A percentile compares a stretch with the other conserved stretches of the same genome.
Evolutionary conservation across 228 moss, liverwort and hornwort genomes (phyloP).

Genomic region (Sphagnum magellanicum): DNA sequence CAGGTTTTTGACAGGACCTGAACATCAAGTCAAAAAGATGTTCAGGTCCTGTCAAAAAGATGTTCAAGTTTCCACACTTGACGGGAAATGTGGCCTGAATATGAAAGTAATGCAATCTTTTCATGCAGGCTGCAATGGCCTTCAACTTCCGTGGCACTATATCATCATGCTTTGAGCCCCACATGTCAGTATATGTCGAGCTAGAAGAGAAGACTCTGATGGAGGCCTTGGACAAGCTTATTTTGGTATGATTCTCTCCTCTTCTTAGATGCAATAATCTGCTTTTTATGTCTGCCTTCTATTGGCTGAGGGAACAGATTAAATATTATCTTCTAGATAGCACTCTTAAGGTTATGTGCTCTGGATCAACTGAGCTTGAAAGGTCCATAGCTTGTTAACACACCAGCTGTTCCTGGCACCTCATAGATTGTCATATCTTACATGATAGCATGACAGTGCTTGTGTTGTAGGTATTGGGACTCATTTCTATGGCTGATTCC

Average conservation of each 20-base stretch:
- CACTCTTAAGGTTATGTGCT: too few species aligned
- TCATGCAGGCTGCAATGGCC: constrained; percentile 77
- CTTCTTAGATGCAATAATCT: too few species aligned
- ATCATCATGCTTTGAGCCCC: constrained; percentile 96
- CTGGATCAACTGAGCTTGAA: too few species aligned
- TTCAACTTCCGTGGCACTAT: constrained; percentile 96
- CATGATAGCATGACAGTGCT: not conserved
- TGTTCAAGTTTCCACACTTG: not conserved
- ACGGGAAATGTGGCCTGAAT: not conserved
- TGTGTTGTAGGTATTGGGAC: not conserved
- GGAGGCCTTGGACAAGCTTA: constrained; percentile 87
- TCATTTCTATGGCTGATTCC: not conserved
- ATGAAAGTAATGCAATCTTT: not conserved
- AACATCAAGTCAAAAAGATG: too few species aligned
- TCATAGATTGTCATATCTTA: too few species aligned
- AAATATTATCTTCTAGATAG: too few species aligned
- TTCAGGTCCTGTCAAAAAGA: not conserved
- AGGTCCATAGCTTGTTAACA: too few species aligned
- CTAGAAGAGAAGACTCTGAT: constrained; percentile 93
- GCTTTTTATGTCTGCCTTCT: too few species aligned
- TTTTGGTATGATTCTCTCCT: constrained; percentile 33
- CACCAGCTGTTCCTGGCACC: too few species aligned
- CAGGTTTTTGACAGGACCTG: too few species aligned
- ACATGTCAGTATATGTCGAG: constrained; percentile 88
- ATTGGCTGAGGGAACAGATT: too few species aligned